Base-by-base conservation (phyloP, 345 rosid species). In the Citropsis articulata region DNA sequence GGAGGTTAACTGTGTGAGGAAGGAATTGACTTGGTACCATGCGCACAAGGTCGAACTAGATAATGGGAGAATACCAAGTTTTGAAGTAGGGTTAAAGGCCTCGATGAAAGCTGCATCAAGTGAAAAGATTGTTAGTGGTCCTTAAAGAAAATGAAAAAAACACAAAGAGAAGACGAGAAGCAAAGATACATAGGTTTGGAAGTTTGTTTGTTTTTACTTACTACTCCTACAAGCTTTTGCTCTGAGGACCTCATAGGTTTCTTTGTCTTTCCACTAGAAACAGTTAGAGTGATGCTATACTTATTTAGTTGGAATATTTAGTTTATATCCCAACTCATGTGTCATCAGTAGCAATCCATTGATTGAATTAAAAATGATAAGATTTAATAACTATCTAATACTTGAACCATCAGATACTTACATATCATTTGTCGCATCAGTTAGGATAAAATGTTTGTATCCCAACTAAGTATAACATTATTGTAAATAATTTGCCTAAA, bases 21-120 rank as follows among this genome's bases (percentile, higher is more conserved):
- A 33, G 38, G 38, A 35, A 67, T 67, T 60, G 48, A 21, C 24
- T 19, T 3, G 60, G 31, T 78, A 42, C 19, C 75, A 79, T 75
- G 66, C 69, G 73, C 88, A 80, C 83, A 66, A 69, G 82, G 79
- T 83, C 84, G 83, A 83, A 85, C 76, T 78, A 82, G 76, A 81
- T 71, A 64, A 78, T 71, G 81, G 66, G 83, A 71, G 82, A 38
- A 81, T 61, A 64, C 75, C 79, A 75, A 77, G 82, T 74, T 77
- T 69, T 36, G 66, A 50, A 66, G 40, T 27, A 56, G 80, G 35
- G 77, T 82, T 69, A 75, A 74, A 69, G 72, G 72, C 27, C 79
- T 67, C 50, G 16, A 66, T 71, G 76, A 78, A 81, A 75, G 76
- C 69, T 66, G 76, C 82, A 38, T 73, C 60, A 60, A 73, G 60